Base-by-base conservation (phyloP, 106 monocot genomes). In the Dendrobium huoshanense region DNA sequence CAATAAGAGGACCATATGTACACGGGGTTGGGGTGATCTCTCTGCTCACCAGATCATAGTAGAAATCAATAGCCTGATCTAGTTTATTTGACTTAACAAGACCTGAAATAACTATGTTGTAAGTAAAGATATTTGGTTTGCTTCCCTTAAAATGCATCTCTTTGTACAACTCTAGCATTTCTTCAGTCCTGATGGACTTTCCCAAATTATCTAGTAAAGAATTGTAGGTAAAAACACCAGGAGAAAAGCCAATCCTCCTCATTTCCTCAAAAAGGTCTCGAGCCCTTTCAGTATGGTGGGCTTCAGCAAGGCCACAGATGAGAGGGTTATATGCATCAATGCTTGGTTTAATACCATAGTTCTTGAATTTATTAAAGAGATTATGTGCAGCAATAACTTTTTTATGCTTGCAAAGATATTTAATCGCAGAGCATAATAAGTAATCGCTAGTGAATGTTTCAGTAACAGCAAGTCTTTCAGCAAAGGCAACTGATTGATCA, bases 1-100 rank as follows among this genome's bases (percentile, higher is more conserved):
- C 91, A 41, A 99, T 82, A 43, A 99, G 89, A 41, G 98, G 98
- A 41, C 98, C 98, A 68, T 93, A 99, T 20, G 98, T 99, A 82
- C 89, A 89, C 40, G 92, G 95, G 4, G 95, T 92, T 8, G 93
- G 98, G 4, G 84, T 48, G 76, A 95, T 85, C n/a, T 88, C 95
- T 72, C 85, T 83, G 70, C 91, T 88, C 73, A 99, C 81, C 55
- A 95, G 51, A 79, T 95, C 86, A 81, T 95, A 86, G 79, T 95
- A 95, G 41, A 99, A 93, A 41, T 91, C 87, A 67, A 95, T 85
- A 80, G 98, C 98, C 70, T 93, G 81, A 45, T 95, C 87, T 20
- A 95, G 58, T 80, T 78, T 89, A 41, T 80, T 33, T 0, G 83
- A 91, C 70, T 83, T 91, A 0, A 93, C 89, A 37, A 99, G 92